Conservation (phyloP, 306 rosid genomes). For the Pyrus betulifolia region DNA sequence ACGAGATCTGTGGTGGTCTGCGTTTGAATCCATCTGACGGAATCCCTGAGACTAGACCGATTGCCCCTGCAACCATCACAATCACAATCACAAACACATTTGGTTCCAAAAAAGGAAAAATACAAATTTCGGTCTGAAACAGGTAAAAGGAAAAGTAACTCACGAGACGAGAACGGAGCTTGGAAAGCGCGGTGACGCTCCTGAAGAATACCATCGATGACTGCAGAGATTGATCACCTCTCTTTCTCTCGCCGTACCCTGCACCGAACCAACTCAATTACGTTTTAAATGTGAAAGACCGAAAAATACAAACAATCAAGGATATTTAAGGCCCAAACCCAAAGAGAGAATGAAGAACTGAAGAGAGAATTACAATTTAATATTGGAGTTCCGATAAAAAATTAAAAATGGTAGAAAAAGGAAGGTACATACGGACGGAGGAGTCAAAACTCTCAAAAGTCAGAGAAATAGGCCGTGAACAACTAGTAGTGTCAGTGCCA, state of each 20-base stretch:
- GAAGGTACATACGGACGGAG: background rate
- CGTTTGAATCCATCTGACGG: constrained; percentile 83
- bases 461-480: background rate
- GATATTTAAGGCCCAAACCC: background rate
- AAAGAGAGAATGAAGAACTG: no score
- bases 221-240: background rate
- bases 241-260: background rate
- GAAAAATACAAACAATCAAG: background rate
- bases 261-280: background rate
- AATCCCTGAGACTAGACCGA: constrained; percentile 54
- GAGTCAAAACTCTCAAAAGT: background rate
- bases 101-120: background rate
- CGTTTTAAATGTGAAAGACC: background rate
- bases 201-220: constrained; percentile 50
- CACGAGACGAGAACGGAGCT: constrained; percentile 79
- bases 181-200: constrained; percentile 62
- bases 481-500: background rate
- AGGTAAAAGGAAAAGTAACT: constrained; percentile 3
- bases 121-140: background rate
- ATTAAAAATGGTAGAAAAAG: background rate
- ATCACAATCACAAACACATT: background rate
- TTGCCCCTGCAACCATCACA: constrained; percentile 56
- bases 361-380: no score
- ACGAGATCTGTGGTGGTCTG: constrained; percentile 64
- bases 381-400: no score